Evolutionary conservation across 345 rosid genomes (phyloP).

Genomic region (Eucalyptus brandiana): DNA sequence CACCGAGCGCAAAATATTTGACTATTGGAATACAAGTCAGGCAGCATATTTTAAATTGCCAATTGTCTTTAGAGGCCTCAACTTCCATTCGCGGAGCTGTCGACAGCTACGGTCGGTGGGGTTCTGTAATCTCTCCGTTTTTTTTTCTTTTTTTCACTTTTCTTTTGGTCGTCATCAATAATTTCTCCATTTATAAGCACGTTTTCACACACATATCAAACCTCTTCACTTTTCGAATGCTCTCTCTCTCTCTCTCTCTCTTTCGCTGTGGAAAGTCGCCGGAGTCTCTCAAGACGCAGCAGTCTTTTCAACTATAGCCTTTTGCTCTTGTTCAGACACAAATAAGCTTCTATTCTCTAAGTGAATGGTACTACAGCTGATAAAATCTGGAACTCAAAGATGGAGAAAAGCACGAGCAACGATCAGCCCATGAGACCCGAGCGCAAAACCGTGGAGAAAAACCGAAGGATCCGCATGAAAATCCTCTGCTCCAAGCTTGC

Average conservation of each 20-base stretch:
- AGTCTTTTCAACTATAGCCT: not conserved
- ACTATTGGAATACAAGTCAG: not conserved
- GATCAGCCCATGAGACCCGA: constrained; percentile 2
- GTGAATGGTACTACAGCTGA: not conserved
- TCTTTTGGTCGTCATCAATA: not conserved
- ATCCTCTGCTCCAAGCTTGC: constrained; percentile 23
- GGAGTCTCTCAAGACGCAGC: not conserved
- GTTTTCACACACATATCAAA: not conserved
- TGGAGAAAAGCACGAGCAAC: not conserved
- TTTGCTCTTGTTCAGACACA: not conserved
- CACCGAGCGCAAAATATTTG: not conserved
- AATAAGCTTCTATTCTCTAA: not conserved
- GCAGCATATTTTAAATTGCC: not conserved
- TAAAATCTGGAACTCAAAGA: not conserved
- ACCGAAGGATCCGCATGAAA: constrained; percentile 46
- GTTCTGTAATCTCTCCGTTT: not conserved
- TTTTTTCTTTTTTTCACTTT: not conserved
- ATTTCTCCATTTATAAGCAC: not conserved
- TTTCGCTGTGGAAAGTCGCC: not conserved
- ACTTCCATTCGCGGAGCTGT: not conserved
- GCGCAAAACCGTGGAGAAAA: constrained; percentile 35
- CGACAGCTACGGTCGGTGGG: not conserved
- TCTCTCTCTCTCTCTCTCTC: not conserved
- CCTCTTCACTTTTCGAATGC: not conserved
- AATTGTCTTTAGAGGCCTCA: not conserved